Percentiles rank a stretch among this genome's conserved stretches.
Evolutionary conservation across 192 early-diverging fungal species (phyloP).

Genomic region (Nowakowskiella sp.): DNA sequence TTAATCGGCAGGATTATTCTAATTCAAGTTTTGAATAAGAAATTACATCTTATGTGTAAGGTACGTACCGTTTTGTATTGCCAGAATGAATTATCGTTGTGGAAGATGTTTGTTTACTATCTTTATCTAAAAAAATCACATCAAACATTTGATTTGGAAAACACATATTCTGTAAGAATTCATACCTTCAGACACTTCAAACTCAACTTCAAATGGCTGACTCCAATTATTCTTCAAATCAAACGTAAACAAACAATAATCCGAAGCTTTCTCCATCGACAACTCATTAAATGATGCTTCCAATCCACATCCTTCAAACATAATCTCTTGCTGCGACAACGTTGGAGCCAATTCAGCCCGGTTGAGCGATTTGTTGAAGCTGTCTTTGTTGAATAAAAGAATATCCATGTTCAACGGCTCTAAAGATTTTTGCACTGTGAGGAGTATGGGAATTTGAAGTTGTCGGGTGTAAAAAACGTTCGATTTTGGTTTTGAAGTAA

Average conservation of each 20-base stretch:
- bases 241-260: conserved; percentile 69
- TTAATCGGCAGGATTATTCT: conserved; percentile 62
- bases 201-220: conserved; percentile 61
- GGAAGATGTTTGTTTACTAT: too few species aligned
- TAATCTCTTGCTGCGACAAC: conserved; percentile 36
- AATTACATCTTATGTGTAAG: neutral
- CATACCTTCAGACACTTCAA: conserved; percentile 58
- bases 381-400: conserved; percentile 36
- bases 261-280: conserved; percentile 5
- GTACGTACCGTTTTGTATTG: conserved; percentile 33
- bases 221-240: conserved; percentile 70
- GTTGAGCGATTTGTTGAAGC: conserved; percentile 1
- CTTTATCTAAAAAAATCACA: too few species aligned
- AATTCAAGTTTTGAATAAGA: neutral
- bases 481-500: conserved; percentile 8
- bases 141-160: too few species aligned
- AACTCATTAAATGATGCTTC: conserved; percentile 29
- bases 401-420: conserved; percentile 58
- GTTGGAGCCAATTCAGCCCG: conserved; percentile 14
- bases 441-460: conserved; percentile 54
- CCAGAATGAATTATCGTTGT: conserved; percentile 32
- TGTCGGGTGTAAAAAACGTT: conserved; percentile 57
- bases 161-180: neutral
- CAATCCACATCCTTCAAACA: conserved; percentile 36
- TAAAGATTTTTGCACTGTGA: conserved; percentile 60